Evolutionary conservation across 2,329 filamentous ascomycete species (phyloP), one percentile per base, ranked within the genome.

Genomic region (Plectosphaerella cucumerina): DNA sequence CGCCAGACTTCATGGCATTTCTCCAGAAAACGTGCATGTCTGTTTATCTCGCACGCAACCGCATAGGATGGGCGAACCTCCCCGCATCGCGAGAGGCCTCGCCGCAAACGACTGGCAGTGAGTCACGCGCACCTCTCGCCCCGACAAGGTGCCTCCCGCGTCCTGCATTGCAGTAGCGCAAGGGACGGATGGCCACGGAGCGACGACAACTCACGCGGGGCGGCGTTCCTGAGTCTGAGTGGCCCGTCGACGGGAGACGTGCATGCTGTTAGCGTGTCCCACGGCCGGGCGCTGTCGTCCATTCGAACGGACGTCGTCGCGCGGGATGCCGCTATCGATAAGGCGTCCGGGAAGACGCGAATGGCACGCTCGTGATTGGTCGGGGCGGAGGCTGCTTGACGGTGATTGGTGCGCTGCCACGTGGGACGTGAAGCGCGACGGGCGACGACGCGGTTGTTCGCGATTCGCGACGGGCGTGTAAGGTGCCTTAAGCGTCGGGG

Each of bases 91-190:
- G 23, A 26, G 23, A 26, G 23, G 23, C 23, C 23, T 26, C n/a
- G 34, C 3, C 35, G 15, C 15, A 39, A 42, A 48, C 46, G 46
- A 48, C 34, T 48, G 46, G 46, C 46, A 41, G 37, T 48, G 46
- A 48, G 34, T 48, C 34, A 48, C 37, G 17, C 37, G 15, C 34
- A 37, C 5, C 23, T 10, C 23, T 26, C 23, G 23, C 10, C n/a
- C n/a, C 23, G 23, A 26, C 5, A 6, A 18, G 37, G 17, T 41
- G 37, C 15, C 18, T 41, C 10, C 17, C 37, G 17, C 37, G 17
- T n/a, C 15, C 15, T 41, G 37, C 37, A 20, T 48, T 26, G 34
- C 42, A 44, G 42, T 44, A 44, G 42, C 42, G 42, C 42, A 26
- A n/a, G n/a, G 22, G 23, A 26, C 23, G 23, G 23, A 26, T 26